phyloP scores from a whole-genome alignment of 371 early-diverging fungal genomes.

The Mucor circinelloides region DNA sequence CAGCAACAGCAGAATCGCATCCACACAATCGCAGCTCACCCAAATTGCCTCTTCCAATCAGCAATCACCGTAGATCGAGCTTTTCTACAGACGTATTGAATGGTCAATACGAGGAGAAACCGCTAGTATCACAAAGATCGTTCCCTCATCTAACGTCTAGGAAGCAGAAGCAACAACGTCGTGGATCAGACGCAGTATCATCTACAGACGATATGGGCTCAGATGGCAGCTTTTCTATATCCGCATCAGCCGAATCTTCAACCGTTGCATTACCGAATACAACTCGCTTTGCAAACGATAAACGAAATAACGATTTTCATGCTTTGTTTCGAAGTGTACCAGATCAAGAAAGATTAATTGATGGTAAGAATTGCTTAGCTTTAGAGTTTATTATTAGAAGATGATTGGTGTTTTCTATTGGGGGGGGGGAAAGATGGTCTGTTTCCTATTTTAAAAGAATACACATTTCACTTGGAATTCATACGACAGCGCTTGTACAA shows the following conservation, averaged over 20 bases:
- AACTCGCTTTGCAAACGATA: constrained; percentile 44
- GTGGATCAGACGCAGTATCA: constrained; percentile 1
- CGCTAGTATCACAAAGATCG: constrained; percentile 7
- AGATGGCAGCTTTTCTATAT: constrained; percentile 34
- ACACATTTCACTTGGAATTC: background rate
- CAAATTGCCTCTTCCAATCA: constrained; percentile 13
- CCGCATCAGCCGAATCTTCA: constrained; percentile 83
- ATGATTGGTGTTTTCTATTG: background rate
- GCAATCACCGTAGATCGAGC: constrained; percentile 10
- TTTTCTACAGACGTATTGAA: constrained; percentile 13
- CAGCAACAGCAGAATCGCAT: background rate
- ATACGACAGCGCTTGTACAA: background rate
- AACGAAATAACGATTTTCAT: constrained; percentile 67
- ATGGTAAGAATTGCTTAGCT: constrained; percentile 44
- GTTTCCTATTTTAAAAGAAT: constrained; percentile 4
- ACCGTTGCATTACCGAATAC: constrained; percentile 35
- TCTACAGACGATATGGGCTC: constrained; percentile 8
- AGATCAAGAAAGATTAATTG: constrained; percentile 66
- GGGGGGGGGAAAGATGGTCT: background rate
- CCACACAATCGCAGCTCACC: background rate
- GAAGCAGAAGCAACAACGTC: background rate
- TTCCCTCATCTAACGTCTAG: constrained; percentile 8
- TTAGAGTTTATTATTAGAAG: background rate
- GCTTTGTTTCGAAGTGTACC: constrained; percentile 66
- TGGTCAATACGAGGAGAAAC: constrained; percentile 4